Conservation (phyloP, 2,329 filamentous ascomycete species). For the Aureobasidium sp. region DNA sequence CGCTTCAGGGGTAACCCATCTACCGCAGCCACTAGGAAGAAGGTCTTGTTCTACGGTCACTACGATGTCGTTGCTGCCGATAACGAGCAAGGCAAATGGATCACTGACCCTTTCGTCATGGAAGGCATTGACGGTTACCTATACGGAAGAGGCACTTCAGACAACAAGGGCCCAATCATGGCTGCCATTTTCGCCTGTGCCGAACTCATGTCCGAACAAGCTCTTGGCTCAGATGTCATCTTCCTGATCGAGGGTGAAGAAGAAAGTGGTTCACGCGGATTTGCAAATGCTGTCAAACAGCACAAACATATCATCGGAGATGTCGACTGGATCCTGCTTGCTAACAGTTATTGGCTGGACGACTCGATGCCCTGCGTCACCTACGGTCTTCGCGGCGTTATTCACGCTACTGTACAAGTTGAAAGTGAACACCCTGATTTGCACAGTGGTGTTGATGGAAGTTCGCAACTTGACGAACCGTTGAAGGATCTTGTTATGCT, state of each 20-base stretch:
- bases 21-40: constrained; percentile 62
- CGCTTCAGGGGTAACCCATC: constrained; percentile 71
- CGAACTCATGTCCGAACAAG: constrained; percentile 76
- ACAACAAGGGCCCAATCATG: constrained; percentile 95
- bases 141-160: constrained; percentile 91
- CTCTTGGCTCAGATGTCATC: constrained; percentile 76
- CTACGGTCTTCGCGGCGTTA: constrained; percentile 85
- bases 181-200: constrained; percentile 90
- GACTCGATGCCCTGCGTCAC: constrained; percentile 93
- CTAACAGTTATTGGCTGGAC: constrained; percentile 98
- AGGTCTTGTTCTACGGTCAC: constrained; percentile 92
- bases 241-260: constrained; percentile 97
- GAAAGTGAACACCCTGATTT: constrained; percentile 80
- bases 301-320: constrained; percentile 80
- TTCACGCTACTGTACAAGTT: constrained; percentile 85
- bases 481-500: constrained; percentile 83
- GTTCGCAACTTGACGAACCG: constrained; percentile 79
- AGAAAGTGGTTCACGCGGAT: constrained; percentile 86
- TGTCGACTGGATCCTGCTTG: constrained; percentile 88
- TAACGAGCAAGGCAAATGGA: constrained; percentile 73
- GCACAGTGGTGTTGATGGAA: constrained; percentile 92
- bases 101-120: constrained; percentile 79
- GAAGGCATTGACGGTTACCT: constrained; percentile 85
- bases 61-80: constrained; percentile 96
- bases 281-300: constrained; percentile 69